Evolutionary conservation across 805 yeast species (phyloP).

Genomic region (Jamesozyma hellenica): DNA sequence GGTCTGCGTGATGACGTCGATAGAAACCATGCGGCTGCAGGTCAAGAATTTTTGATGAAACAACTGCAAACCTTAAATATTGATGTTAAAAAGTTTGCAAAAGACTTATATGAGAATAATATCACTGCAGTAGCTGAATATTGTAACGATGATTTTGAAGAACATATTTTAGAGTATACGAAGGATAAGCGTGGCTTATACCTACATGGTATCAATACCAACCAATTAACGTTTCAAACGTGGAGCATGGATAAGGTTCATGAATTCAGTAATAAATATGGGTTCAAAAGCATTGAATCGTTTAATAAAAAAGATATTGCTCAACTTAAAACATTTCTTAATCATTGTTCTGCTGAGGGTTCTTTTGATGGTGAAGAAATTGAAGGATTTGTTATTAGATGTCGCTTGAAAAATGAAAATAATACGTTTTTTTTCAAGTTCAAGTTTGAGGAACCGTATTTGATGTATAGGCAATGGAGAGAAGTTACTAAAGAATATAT

Average conservation of each 20-base stretch:
- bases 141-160: slow-evolving; percentile 90
- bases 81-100: slow-evolving; percentile 44
- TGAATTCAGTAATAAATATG: slow-evolving; percentile 54
- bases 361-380: slow-evolving; percentile 59
- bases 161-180: slow-evolving; percentile 74
- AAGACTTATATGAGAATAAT: slow-evolving; percentile 37
- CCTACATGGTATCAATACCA: slow-evolving; percentile 77
- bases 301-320: slow-evolving; percentile 32
- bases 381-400: slow-evolving; percentile 90
- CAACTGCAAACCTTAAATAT: slow-evolving; percentile 41
- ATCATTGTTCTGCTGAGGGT: slow-evolving; percentile 54
- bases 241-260: slow-evolving; percentile 50
- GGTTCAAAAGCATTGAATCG: slow-evolving; percentile 54
- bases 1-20: slow-evolving; percentile 49
- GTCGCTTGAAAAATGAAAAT: slow-evolving; percentile 29
- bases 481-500: slow-evolving; percentile 67
- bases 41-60: slow-evolving; percentile 44
- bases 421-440: slow-evolving; percentile 74
- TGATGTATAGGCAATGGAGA: slow-evolving; percentile 82
- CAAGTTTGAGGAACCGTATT: slow-evolving; percentile 91
- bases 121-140: slow-evolving; percentile 85
- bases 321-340: slow-evolving; percentile 42
- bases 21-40: slow-evolving; percentile 68
- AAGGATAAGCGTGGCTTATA: slow-evolving; percentile 69
- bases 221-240: slow-evolving; percentile 54